phyloP scores from a whole-genome alignment of 306 rosid genomes.

The Spatholobus suberectus region DNA sequence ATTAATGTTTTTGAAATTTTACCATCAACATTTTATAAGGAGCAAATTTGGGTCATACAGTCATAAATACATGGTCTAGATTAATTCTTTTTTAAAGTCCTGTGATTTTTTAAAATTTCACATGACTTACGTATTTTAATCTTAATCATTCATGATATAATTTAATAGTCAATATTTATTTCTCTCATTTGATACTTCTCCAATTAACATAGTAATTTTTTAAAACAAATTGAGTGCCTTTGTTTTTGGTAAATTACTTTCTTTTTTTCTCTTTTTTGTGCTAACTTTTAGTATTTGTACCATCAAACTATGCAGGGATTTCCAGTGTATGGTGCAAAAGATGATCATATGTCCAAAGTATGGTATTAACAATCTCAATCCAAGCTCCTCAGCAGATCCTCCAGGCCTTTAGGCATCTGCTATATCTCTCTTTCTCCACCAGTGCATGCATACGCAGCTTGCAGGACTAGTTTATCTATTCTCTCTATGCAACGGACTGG shows the following conservation, averaged over 20 bases:
- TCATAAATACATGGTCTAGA: not conserved
- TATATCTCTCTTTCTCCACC: not conserved
- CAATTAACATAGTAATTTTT: too few relatives aligned
- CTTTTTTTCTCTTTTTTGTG: not conserved
- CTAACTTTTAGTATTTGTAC: conserved; percentile 14
- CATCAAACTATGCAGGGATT: conserved; percentile 56
- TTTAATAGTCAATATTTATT: not conserved
- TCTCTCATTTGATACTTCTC: not conserved
- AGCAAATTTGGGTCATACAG: not conserved
- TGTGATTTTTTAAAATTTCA: not conserved
- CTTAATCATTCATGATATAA: not conserved
- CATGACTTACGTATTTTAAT: not conserved
- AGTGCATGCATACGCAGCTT: not conserved
- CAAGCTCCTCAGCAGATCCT: conserved; percentile 47
- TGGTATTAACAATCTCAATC: conserved; percentile 47
- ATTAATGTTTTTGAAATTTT: not conserved
- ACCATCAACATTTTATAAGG: not conserved
- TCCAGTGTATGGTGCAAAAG: conserved; percentile 54
- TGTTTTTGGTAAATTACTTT: not conserved
- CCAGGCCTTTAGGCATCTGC: conserved; percentile 22
- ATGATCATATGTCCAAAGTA: conserved; percentile 61
- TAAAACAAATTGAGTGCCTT: too few relatives aligned
- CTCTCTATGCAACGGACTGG: not conserved
- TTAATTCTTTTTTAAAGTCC: not conserved
- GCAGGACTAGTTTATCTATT: conserved; percentile 22